A percentile compares a stretch with the other conserved stretches of the same genome.
Evolutionary conservation across 495 filamentous ascomycete genomes (phyloP).

Genomic region (Hypoxylon fuscum): DNA sequence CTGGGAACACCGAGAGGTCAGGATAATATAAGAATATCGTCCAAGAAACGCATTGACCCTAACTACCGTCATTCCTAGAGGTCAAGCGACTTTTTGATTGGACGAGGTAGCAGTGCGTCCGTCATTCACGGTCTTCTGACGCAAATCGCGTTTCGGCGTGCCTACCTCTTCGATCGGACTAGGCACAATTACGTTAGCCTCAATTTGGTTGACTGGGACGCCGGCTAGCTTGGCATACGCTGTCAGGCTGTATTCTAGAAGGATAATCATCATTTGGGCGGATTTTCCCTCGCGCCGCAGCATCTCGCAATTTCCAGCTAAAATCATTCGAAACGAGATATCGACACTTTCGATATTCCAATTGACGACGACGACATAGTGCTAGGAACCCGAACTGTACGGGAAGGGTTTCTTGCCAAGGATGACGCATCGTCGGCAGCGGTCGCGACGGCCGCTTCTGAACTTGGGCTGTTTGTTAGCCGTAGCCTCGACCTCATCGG

Average conservation of each 20-base stretch:
- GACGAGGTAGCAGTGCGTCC: not conserved
- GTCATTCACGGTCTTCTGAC: constrained; percentile 30
- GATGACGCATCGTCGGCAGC: constrained; percentile 34
- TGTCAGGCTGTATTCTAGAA: constrained; percentile 2
- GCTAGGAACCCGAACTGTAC: not conserved
- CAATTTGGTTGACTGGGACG: constrained; percentile 3
- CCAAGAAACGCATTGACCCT: constrained; percentile 9
- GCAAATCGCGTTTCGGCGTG: constrained; percentile 37
- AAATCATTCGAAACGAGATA: not conserved
- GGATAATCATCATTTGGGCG: too few relatives aligned
- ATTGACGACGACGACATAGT: not conserved
- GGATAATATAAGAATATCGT: constrained; percentile 8
- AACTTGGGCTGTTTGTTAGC: constrained; percentile 37
- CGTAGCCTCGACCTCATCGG: constrained; percentile 48
- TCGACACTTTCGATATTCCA: constrained; percentile 1
- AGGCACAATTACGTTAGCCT: constrained; percentile 7
- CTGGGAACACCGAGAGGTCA: not conserved
- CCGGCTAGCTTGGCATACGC: constrained; percentile 9
- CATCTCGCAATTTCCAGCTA: not conserved
- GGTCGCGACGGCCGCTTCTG: constrained; percentile 33
- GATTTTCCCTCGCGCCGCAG: not conserved
- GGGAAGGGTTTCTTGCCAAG: constrained; percentile 14
- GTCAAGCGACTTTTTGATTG: constrained; percentile 12
- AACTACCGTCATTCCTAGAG: constrained; percentile 6
- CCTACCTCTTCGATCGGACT: constrained; percentile 18